Conservation (phyloP, 768 basidiomycete genomes). For the Russula abietina region DNA sequence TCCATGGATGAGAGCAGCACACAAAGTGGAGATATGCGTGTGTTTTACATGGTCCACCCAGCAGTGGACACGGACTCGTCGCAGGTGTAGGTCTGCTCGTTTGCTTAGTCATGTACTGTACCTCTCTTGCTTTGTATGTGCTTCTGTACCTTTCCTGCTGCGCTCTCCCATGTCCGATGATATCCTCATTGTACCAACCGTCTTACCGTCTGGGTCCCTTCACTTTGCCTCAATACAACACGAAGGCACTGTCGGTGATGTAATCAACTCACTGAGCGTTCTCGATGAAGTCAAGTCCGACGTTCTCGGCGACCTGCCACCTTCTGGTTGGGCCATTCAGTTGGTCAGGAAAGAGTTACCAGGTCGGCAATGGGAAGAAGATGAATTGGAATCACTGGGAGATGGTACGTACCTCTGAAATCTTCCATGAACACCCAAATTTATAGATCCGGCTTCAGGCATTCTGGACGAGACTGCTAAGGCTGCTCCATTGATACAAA, state of each 20-base stretch:
- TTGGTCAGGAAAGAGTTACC: conserved; percentile 49
- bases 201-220: conserved; percentile 52
- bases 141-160: conserved; percentile 1
- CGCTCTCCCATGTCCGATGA: conserved; percentile 37
- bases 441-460: conserved; percentile 37
- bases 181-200: conserved; percentile 49
- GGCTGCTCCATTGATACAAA: conserved; percentile 50
- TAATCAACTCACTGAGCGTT: conserved; percentile 46
- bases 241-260: conserved; percentile 53
- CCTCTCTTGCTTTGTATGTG: conserved; percentile 8
- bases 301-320: conserved; percentile 50
- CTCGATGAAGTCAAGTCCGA: conserved; percentile 47
- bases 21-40: conserved; percentile 53
- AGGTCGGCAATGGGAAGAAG: conserved; percentile 66
- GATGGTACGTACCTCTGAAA: conserved; percentile 43
- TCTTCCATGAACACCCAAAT: neutral
- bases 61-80: conserved; percentile 64
- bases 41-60: conserved; percentile 89
- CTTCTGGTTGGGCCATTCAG: conserved; percentile 66
- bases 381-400: conserved; percentile 57
- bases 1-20: conserved; percentile 58
- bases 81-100: conserved; percentile 3
- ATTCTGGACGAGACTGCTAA: conserved; percentile 40
- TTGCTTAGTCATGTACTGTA: conserved; percentile 19
- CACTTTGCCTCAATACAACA: conserved; percentile 55